phyloP scores from a whole-genome alignment of 208 protist species.

The Acanthamoeba healyi region DNA sequence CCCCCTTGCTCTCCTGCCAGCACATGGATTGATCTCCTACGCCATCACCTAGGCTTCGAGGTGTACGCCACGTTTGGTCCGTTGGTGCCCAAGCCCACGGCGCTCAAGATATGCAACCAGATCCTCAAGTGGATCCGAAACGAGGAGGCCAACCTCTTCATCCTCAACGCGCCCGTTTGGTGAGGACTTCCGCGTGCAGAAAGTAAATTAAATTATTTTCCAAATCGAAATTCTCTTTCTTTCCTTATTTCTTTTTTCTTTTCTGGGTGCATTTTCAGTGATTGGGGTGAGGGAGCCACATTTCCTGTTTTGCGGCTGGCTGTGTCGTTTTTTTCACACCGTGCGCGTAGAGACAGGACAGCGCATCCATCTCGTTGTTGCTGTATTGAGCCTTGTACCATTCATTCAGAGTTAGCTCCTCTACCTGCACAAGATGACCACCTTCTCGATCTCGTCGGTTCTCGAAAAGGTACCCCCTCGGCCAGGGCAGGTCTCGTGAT shows the following conservation, averaged over 20 bases:
- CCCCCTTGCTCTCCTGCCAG: not conserved
- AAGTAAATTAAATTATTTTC: not conserved
- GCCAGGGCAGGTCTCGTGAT: not conserved
- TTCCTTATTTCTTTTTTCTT: not conserved
- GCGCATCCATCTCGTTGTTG: not conserved
- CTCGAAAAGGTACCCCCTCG: not conserved
- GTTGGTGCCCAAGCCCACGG: slow-evolving; percentile 78
- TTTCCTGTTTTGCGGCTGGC: not conserved
- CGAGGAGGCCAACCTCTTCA: slow-evolving; percentile 82
- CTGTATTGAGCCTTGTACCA: not conserved
- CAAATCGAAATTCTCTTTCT: no score
- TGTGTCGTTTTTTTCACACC: not conserved
- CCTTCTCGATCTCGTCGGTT: slow-evolving; percentile 45
- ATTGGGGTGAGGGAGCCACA: not conserved
- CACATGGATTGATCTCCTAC: no score
- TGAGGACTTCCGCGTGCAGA: no score
- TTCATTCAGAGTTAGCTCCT: not conserved
- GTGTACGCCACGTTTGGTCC: slow-evolving; percentile 85
- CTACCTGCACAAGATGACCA: slow-evolving; percentile 12
- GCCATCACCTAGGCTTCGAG: slow-evolving; percentile 85
- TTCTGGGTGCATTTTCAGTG: not conserved
- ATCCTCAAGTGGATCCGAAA: slow-evolving; percentile 85
- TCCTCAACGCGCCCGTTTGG: slow-evolving; percentile 66
- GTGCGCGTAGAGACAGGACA: not conserved
- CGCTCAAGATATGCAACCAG: slow-evolving; percentile 78